Base-by-base conservation (phyloP, 2,329 filamentous ascomycete genomes). In the Aspergillus tamarii region DNA sequence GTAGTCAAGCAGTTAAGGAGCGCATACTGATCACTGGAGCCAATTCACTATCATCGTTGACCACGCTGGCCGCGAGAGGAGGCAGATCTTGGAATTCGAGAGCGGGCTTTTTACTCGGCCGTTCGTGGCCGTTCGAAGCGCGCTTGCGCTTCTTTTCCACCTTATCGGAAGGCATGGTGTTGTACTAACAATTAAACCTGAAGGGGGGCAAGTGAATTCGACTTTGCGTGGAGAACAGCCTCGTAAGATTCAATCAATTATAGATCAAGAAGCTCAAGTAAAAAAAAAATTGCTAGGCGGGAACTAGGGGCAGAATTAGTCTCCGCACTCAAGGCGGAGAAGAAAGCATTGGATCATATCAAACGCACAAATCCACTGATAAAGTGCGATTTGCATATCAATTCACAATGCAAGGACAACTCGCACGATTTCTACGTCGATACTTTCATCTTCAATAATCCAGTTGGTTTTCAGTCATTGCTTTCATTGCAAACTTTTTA, bases 71-170 rank as follows among this genome's bases (percentile, higher is more conserved):
- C 54, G 76, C 77, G 46, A 85, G 76, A 34, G 78, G 75, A 34
- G 78, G 73, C 30, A 77, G 70, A 30, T 75, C 71, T 59, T 75
- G 74, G 59, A 77, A 71, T 41, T 75, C 70, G 54, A 78, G 73
- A 11, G 82, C 80, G 8, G 78, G 68, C 74, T 84, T 85, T 69
- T 85, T 86, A 71, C 75, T 82, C 2, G 83, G 78, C 23, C 76
- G 75, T 11, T 80, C 81, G 48, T 75, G 77, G 46, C 76, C 77
- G 57, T 81, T 80, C 5, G 79, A 79, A 57, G 75, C 74, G 62
- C 83, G 78, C 76, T 85, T 85, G 68, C 84, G 78, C 78, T 85
- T 85, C 72, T 83, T 84, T 57, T 83, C 81, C 41, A 71, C 64
- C 58, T 76, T 76, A 32, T 72, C 67, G 19, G 70, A 72, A 26